Base-by-base conservation (phyloP, 257 asterid genomes). In the Forsythia viridissima region DNA sequence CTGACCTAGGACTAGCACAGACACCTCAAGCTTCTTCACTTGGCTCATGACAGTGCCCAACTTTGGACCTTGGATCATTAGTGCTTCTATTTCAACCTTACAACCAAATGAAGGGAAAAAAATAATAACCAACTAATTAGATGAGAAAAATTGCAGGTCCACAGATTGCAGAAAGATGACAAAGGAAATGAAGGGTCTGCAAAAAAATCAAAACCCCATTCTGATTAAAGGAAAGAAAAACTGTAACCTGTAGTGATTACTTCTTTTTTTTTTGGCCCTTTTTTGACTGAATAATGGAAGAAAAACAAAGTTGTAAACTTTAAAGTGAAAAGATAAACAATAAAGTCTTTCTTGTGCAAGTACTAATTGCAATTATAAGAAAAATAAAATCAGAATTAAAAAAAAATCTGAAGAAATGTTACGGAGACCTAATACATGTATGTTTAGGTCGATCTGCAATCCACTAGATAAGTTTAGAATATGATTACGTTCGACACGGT, bases 71-170 rank as follows among this genome's bases (percentile, higher is more conserved):
- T 91, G 91, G 41, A 94, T 83, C 21, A 93, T 96, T 12, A 94
- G 79, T 82, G 98, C 97, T 81, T 94, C 98, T 51, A 94, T 95
- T 78, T 94, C 98, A 80, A 93, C 98, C 98, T 92, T 52, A 74
- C 20, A 8, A 6, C 5, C 4, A 39, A 44, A 80, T 4, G 7
- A 11, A 1, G 0, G 4, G 0, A 18, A 24, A 41, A 63, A 30
- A 63, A 4, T 13, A 3, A 63, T 24, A 30, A 30, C 2, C 1
- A 15, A 4, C 1, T 4, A 46, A 13, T 46, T 48, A 13, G 30
- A 16, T 57, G 34, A n/a, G 66, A 57, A 57, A 16, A 57, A n/a
- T 61, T 61, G 36, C 16, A 7, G 69, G 69, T 61, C 69, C 38
- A 24, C 69, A 61, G 69, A 61, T 61, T 24, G 69, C 69, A 74